Evolutionary conservation across 192 early-diverging fungal genomes (phyloP).

Genomic region (Backusella australiensis): DNA sequence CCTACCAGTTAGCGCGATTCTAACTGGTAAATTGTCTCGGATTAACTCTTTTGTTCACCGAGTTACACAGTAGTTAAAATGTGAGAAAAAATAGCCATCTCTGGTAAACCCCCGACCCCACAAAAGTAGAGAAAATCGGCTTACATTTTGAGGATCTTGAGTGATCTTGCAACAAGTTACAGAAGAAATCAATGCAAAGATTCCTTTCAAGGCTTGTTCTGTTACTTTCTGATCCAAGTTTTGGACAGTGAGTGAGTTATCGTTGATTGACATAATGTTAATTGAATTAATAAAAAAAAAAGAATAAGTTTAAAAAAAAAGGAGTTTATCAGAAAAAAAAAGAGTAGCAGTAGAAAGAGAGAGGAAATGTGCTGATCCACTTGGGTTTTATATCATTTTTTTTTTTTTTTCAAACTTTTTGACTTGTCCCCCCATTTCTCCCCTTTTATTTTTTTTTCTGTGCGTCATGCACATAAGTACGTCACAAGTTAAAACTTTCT

Average conservation of each 20-base stretch:
- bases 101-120: slow-evolving; percentile 7
- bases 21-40: background rate
- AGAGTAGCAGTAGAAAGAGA: background rate
- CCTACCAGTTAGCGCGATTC: slow-evolving; percentile 2
- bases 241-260: background rate
- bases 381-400: background rate
- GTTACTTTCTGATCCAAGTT: slow-evolving; percentile 9
- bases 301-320: background rate
- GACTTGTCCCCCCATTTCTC: background rate
- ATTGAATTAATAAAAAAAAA: background rate
- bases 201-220: slow-evolving; percentile 1
- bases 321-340: background rate
- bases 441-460: background rate
- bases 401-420: background rate
- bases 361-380: background rate
- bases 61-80: background rate
- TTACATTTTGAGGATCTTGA: background rate
- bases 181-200: slow-evolving; percentile 9
- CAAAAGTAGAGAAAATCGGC: background rate
- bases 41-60: background rate
- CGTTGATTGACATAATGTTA: background rate
- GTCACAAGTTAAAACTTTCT: background rate
- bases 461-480: background rate
- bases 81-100: slow-evolving; percentile 3
- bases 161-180: background rate